These are phyloP conservation scores for Arthrobotrys entomopaga DNA, from an alignment of 2,329 filamentous ascomycete species.

Conservation along the genomic window DNA sequence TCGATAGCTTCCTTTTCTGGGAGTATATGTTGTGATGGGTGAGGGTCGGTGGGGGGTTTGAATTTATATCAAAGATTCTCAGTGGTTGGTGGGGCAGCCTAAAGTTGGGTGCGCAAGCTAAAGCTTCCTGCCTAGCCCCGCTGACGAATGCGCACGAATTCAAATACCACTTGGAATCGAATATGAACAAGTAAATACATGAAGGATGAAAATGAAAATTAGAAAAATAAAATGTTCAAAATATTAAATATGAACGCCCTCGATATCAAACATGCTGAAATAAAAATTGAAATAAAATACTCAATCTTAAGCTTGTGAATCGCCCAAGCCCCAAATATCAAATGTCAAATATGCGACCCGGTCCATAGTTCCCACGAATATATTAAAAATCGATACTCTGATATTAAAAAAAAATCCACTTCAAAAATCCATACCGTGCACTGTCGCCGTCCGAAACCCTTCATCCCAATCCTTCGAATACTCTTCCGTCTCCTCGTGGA, in stretches of 20 bases:
- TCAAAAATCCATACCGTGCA: constrained; percentile 46
- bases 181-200: constrained; percentile 1
- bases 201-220: not conserved
- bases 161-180: not conserved
- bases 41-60: not conserved
- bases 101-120: constrained; percentile 43
- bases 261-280: not conserved
- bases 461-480: constrained; percentile 36
- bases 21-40: not conserved
- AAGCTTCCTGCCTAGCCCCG: constrained; percentile 40
- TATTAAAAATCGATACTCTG: not conserved
- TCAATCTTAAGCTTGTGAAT: not conserved
- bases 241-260: not conserved
- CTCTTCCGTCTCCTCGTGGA: constrained; percentile 48
- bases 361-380: no score
- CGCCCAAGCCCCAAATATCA: not conserved
- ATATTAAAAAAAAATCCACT: not conserved
- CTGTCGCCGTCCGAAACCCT: constrained; percentile 25
- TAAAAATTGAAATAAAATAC: constrained; percentile 2
- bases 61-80: not conserved
- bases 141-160: constrained; percentile 30
- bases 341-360: no score
- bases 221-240: not conserved
- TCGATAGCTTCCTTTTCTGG: not conserved
- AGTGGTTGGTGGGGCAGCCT: constrained; percentile 28